A percentile compares a stretch with the other conserved stretches of the same genome.
Evolutionary conservation across 495 filamentous ascomycete genomes (phyloP).

Genomic region (Penicillium desertorum): DNA sequence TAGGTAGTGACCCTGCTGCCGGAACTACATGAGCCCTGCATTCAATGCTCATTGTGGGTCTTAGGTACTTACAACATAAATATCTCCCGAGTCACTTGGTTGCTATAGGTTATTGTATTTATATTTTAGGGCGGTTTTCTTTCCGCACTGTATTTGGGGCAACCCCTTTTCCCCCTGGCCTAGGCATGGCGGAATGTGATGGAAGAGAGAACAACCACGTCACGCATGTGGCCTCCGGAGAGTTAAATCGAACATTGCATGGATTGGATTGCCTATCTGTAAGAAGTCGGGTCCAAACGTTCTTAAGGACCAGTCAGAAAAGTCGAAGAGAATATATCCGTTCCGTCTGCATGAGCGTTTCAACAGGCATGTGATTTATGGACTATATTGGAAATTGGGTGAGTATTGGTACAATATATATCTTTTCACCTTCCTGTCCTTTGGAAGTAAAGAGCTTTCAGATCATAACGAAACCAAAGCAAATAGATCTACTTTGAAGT

Average conservation of each 20-base stretch:
- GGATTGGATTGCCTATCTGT: not conserved
- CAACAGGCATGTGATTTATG: constrained; percentile 6
- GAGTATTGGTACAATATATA: not conserved
- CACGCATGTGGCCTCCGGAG: constrained; percentile 19
- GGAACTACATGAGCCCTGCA: not conserved
- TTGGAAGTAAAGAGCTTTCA: not conserved
- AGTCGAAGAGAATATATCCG: constrained; percentile 4
- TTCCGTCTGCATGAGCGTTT: constrained; percentile 4
- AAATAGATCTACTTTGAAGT: not conserved
- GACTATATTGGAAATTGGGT: not conserved
- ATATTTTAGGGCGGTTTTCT: not conserved
- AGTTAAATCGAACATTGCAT: constrained; percentile 5
- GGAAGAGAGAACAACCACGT: constrained; percentile 30
- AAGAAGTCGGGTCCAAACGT: not conserved
- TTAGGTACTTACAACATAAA: not conserved
- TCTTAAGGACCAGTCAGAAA: constrained; percentile 1
- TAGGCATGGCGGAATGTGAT: constrained; percentile 16
- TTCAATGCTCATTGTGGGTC: not conserved
- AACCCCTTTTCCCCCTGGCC: constrained; percentile 16
- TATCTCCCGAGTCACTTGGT: constrained; percentile 1
- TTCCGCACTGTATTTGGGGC: constrained; percentile 18
- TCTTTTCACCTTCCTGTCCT: not conserved
- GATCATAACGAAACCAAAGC: not conserved
- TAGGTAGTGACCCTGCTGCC: not conserved
- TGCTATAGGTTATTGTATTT: not conserved